Evolutionary conservation across 768 basidiomycete species (phyloP), one percentile per base, ranked within the genome.

Genomic region (Suillus americanus): DNA sequence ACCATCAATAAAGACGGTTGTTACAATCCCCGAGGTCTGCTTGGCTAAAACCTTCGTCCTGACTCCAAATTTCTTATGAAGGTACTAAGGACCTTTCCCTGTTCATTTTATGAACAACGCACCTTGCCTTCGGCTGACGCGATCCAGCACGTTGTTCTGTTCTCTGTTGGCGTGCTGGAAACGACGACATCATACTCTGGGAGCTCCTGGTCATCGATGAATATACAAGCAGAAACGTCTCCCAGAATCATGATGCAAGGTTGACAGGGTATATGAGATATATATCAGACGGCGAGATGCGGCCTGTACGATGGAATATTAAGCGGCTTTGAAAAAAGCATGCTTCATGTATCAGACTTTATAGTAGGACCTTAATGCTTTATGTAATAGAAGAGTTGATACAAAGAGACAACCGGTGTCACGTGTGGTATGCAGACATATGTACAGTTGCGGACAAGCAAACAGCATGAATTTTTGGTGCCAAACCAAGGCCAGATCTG

Each of bases 101-200:
- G 10, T 59, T 23, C 60, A 2, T 38, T 4, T 53, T 56, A 38
- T 40, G 25, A 23, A 48, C 2, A 16, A 16, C 59, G 10, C 16
- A 68, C 72, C 56, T 72, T 73, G 60, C 68, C 70, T 12, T 64
- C 66, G 45, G 66, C 63, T 0, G 72, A 72, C 3, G 70, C 55
- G 18, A 72, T 63, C 68, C 69, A 73, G 37, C 72, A 73, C 18
- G 67, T 68, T 14, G 37, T 63, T n/a, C 60, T 45, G 9, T 72
- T 69, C 37, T 41, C 57, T 20, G 38, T 28, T 28, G 23, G 25
- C 16, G 64, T 60, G n/a, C n/a, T 56, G 56, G 64, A 63, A 3
- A 40, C n/a, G 1, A 37, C 54, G 8, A 69, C 28, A 10, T 70
- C 70, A 41, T 68, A 68, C 57, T 73, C 65, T 25, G 68, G 59